Conservation (phyloP, 139 green algal species). For the Auxenochlorella pyrenoidosa region DNA sequence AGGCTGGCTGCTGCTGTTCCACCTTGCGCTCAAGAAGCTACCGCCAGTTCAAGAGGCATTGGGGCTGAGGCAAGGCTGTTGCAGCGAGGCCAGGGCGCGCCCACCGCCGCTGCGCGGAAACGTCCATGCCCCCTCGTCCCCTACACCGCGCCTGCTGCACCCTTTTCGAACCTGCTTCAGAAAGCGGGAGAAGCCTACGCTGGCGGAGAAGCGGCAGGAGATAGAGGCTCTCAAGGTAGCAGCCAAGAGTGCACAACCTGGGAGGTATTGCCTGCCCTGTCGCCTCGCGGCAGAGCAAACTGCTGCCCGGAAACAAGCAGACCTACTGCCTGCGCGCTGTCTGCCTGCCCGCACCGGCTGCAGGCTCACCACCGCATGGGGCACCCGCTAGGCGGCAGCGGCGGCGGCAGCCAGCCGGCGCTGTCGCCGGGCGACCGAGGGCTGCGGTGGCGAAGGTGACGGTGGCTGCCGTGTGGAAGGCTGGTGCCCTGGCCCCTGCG, state of each 20-base stretch:
- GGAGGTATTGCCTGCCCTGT: not conserved
- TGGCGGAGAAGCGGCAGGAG: constrained; percentile 25
- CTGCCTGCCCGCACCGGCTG: not conserved
- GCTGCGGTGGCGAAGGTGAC: not conserved
- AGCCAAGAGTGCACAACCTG: not conserved
- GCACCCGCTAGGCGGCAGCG: not conserved
- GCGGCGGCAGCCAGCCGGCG: not conserved
- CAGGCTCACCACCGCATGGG: constrained; percentile 5
- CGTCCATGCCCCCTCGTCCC: too few species aligned
- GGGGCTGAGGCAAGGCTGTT: constrained; percentile 14
- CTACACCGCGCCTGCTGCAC: too few species aligned
- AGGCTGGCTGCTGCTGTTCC: constrained; percentile 45
- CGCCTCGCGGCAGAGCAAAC: not conserved
- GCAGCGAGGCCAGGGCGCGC: not conserved
- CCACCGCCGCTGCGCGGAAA: too few species aligned
- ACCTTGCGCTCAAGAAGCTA: constrained; percentile 42
- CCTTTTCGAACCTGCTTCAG: not conserved
- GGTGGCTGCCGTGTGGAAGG: not conserved
- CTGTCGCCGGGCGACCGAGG: not conserved
- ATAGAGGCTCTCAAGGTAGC: constrained; percentile 34
- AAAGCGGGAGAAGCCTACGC: constrained; percentile 23
- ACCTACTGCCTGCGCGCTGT: not conserved
- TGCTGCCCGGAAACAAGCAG: not conserved
- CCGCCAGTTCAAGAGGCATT: constrained; percentile 41
- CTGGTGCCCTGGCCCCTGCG: not conserved